These are phyloP conservation scores for Kalaharituber pfeilii DNA, from an alignment of 2,329 filamentous ascomycete species.

Conservation along the genomic window DNA sequence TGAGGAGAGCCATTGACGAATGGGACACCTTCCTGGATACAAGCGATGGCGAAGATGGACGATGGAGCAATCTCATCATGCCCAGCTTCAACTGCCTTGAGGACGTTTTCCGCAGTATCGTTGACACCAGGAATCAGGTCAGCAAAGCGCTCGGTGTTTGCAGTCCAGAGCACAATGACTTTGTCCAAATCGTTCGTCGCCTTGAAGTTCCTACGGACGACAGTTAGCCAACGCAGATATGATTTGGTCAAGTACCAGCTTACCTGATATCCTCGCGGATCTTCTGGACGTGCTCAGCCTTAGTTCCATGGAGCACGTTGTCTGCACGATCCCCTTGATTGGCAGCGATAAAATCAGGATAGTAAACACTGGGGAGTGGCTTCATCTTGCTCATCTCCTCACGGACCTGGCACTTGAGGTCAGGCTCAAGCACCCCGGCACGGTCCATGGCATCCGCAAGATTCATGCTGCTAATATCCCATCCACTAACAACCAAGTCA, in stretches of 20 bases:
- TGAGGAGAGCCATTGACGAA: slow-evolving; percentile 99
- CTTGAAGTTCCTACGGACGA: slow-evolving; percentile 62
- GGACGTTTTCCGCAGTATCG: slow-evolving; percentile 85
- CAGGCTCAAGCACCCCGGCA: slow-evolving; percentile 86
- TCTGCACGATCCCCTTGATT: slow-evolving; percentile 96
- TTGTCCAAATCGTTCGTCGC: slow-evolving; percentile 68
- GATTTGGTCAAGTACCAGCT: slow-evolving; percentile 20
- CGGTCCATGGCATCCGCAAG: slow-evolving; percentile 87
- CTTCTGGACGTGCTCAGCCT: slow-evolving; percentile 78
- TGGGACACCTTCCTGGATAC: slow-evolving; percentile 70
- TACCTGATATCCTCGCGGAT: slow-evolving; percentile 81
- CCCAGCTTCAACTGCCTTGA: slow-evolving; percentile 69
- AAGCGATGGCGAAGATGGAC: slow-evolving; percentile 88
- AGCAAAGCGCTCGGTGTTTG: slow-evolving; percentile 94
- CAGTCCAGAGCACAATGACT: slow-evolving; percentile 94
- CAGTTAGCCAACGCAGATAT: slow-evolving; percentile 11
- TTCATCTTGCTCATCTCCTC: slow-evolving; percentile 86
- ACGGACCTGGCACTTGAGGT: slow-evolving; percentile 70
- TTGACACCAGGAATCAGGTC: slow-evolving; percentile 79
- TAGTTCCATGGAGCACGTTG: slow-evolving; percentile 67
- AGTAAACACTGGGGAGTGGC: slow-evolving; percentile 90
- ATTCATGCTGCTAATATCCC: slow-evolving; percentile 91
- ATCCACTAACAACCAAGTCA: slow-evolving; percentile 84
- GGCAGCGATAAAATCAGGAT: slow-evolving; percentile 96
- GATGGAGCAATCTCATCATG: slow-evolving; percentile 89